Evolutionary conservation across 345 rosid genomes (phyloP), one percentile per base, ranked within the genome.

Genomic region (Brassica juncea): DNA sequence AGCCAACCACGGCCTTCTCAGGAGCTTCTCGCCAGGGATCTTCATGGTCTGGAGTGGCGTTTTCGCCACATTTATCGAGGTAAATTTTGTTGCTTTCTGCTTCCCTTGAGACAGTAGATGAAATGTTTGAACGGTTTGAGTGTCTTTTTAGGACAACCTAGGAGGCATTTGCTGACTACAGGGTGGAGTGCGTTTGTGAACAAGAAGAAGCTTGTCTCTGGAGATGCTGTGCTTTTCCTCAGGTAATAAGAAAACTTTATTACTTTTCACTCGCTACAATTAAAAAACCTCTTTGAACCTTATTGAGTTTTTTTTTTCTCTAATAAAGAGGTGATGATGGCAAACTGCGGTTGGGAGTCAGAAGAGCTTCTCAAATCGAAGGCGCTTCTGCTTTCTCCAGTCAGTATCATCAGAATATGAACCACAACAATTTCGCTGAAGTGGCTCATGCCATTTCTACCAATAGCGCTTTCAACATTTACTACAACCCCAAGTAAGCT

Each of bases 121-220:
- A 64, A 4, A 2, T 44, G 8, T 12, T 27, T 28, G n/a, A 32
- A 58, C 65, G 52, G 31, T 42, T 44, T 72, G 57, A 8, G 42
- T 68, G 61, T 30, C 37, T 55, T 75, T n/a, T 71, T 64, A 95
- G 99, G 99, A 27, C 99, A 93, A 84, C 99, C 99, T 14, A 89
- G 98, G 76, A 88, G 99, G 85, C 99, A 96, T 83, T 86, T 96
- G 91, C 97, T 96, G 10, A 96, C 99, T 6, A 96, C 98, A 2
- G 99, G 99, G 34, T 96, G 99, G 99, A 96, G 97, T 84, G 94
- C 95, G 14, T 96, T 96, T 82, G 98, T 96, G 4, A 96, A 96
- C 82, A 92, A 86, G 91, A 96, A 96, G 90, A 93, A 93, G 81
- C 97, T 96, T 61, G 94, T 93, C 59, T 92, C 98, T 14, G 99